Evolutionary conservation across 352 stramenopile species (phyloP), one percentile per base, ranked within the genome.

Genomic region (Thalassiosira pacifica): DNA sequence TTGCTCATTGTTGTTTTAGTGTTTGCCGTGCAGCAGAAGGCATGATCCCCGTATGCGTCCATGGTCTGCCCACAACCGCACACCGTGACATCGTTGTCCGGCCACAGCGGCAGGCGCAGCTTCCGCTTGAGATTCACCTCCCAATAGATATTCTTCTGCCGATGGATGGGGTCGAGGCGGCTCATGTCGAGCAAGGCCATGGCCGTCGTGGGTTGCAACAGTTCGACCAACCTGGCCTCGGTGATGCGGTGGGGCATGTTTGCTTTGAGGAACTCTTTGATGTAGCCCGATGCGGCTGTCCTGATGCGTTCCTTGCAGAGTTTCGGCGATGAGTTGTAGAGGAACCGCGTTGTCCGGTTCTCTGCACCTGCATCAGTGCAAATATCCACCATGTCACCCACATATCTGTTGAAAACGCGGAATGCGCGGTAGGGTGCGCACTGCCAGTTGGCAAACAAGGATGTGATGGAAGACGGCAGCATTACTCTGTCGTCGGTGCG

Each of bases 381-480:
- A 6, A 59, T 22, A 19, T 11, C 19, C 3, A 19, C 48, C 16
- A 59, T 59, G 48, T 59, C 48, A 6, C 3, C 3, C 3, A 2
- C 26, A 63, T 78, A 78, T 16, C 3, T 8, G 70, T n/a, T 22
- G 53, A 78, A 78, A 9, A 45, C 27, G 6, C 6, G 34, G 32
- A 70, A 78, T 16, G 53, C 70, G 22, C 18, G 31, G 9, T 19
- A 2, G 6, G 13, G 18, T n/a, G 70, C 27, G 9, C 11, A 53
- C 16, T 71, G 16, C 70, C 70, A 78, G n/a, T 57, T 34, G 1
- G 9, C 13, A 31, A 59, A 78, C 3, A 78, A 22, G 53, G 16
- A 29, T 19, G 70, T 70, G 70, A 78, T 66, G 18, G 11, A 52
- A 26, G 40, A 27, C 10, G 70, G 70, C 1, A 78, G 70, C 4